Evolutionary conservation across 108 stramenopile species (phyloP).

Genomic region (Pseudonitzschia delicatissima): DNA sequence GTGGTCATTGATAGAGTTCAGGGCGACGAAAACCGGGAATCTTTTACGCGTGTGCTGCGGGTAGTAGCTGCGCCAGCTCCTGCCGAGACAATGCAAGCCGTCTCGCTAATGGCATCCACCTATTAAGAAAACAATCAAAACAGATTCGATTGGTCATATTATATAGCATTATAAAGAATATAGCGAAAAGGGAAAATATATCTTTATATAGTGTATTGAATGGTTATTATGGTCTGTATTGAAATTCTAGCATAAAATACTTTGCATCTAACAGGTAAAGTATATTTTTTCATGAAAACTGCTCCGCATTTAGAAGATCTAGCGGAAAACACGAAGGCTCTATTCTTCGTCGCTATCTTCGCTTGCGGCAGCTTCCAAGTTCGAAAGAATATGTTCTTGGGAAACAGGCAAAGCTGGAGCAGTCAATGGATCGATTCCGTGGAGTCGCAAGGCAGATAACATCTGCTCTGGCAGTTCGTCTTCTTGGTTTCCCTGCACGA

Average conservation of each 20-base stretch:
- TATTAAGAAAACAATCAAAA: slow-evolving; percentile 10
- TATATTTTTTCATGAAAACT: neutral
- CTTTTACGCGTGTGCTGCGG: slow-evolving; percentile 23
- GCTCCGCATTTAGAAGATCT: neutral
- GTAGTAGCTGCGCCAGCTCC: slow-evolving; percentile 8
- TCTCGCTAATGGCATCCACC: slow-evolving; percentile 27
- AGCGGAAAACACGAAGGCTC: neutral
- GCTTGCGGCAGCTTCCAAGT: neutral
- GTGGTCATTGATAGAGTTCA: slow-evolving; percentile 22
- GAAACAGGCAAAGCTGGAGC: slow-evolving; percentile 57
- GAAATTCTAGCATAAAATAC: neutral
- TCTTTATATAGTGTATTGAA: too few relatives aligned
- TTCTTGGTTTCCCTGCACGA: slow-evolving; percentile 62
- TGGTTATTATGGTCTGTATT: too few relatives aligned
- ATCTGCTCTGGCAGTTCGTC: slow-evolving; percentile 87
- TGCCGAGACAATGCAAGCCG: slow-evolving; percentile 19
- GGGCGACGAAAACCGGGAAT: slow-evolving; percentile 13
- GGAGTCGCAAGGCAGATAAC: slow-evolving; percentile 72
- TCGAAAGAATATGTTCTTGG: slow-evolving; percentile 14
- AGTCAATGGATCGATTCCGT: slow-evolving; percentile 82
- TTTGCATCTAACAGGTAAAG: neutral
- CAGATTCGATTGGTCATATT: neutral
- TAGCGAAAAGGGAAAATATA: neutral
- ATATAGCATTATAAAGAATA: neutral
- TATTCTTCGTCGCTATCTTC: neutral